A percentile compares a stretch with the other conserved stretches of the same genome.
These are phyloP conservation scores for Oleoguttula mirabilis DNA, from an alignment of 495 filamentous ascomycete species.

Conservation along the genomic window DNA sequence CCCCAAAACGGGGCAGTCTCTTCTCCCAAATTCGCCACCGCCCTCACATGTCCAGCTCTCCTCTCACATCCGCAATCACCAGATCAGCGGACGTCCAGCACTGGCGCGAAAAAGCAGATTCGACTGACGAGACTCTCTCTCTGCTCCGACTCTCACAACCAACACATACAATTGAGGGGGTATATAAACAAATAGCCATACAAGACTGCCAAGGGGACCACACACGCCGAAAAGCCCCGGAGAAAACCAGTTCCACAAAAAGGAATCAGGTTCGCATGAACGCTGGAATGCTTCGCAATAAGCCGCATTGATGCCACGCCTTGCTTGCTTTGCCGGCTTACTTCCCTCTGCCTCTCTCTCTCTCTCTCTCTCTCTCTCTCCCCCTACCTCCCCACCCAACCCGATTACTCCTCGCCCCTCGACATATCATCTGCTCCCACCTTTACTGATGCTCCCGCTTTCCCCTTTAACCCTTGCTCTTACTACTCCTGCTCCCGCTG, in stretches of 20 bases:
- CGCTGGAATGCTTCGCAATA: background rate
- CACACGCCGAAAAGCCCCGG: background rate
- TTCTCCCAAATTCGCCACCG: too few relatives aligned
- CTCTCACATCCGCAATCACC: too few relatives aligned
- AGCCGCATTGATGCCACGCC: too few relatives aligned
- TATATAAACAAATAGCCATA: background rate
- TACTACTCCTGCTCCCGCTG: too few relatives aligned
- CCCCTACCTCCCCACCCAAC: background rate
- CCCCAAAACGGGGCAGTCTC: too few relatives aligned
- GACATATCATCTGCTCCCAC: background rate
- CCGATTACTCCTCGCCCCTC: background rate
- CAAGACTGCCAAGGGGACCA: too few relatives aligned
- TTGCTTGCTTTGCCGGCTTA: too few relatives aligned
- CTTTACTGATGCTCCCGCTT: background rate
- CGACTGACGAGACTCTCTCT: too few relatives aligned
- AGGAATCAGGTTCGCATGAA: background rate
- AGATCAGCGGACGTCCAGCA: too few relatives aligned
- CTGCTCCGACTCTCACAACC: too few relatives aligned
- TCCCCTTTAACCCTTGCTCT: background rate
- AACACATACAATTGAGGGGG: background rate
- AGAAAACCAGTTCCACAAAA: background rate
- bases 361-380: background rate
- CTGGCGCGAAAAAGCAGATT: too few relatives aligned
- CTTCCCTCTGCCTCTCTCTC: background rate
- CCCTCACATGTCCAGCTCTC: too few relatives aligned